Base-by-base conservation (phyloP, 148 eudicot species). In the Cornus suecica region DNA sequence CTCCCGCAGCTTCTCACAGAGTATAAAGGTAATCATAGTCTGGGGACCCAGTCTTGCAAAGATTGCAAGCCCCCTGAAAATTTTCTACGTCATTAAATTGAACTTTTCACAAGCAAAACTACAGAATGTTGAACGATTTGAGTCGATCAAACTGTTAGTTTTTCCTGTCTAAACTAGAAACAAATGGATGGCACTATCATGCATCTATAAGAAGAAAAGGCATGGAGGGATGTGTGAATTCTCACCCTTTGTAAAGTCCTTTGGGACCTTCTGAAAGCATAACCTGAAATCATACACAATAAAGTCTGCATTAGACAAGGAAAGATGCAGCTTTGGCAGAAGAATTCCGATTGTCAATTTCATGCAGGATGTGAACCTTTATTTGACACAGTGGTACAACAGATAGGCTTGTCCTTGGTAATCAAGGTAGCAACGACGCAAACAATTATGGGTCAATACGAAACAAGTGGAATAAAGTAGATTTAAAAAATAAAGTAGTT, bases 181-280 rank as follows among this genome's bases (percentile, higher is more conserved):
- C 24, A 20, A 58, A 58, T 22, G 24, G 24, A 65, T 20, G 31
- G 29, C 65, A 45, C 26, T 42, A 71, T 23, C 45, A 64, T 65
- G 30, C 66, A 30, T 58, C 62, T 11, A 48, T n/a, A 58, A 18
- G 20, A 58, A n/a, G 18, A 18, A 54, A 20, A 10, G n/a, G 24
- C 66, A 68, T 13, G 45, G 14, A 23, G 65, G 23, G 22, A 54
- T 48, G 1, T 48, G 29, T 24, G 45, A 30, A 78, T 6, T 71
- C 95, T 90, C 80, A 94, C 98, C 98, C 97, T 85, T 94, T 94
- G 81, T 92, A 94, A 41, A 94, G 94, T 37, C 96, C 98, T 60
- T 79, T 87, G 41, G 88, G 87, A 78, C 98, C 98, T 83, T 94
- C 97, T 34, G 90, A 88, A 16, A 31, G 85, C 77, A 90, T 79